Conservation (phyloP, 805 yeast genomes). For the Schwanniomyces vanrijiae region DNA sequence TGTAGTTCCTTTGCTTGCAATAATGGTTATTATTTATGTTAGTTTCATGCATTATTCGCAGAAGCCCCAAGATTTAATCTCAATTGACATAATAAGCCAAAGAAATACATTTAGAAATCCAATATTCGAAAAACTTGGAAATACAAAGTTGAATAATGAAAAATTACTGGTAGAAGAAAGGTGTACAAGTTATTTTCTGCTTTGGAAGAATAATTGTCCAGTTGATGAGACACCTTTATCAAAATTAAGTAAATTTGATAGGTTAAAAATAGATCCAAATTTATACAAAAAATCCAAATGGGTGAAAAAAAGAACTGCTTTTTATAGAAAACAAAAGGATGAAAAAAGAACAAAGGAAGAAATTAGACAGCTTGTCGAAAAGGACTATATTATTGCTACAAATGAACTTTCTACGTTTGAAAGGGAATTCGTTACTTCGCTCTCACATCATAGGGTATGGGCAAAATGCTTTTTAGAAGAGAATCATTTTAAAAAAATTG, state of each 20-base stretch:
- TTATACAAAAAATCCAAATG: constrained; percentile 27
- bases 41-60: neutral
- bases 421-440: constrained; percentile 13
- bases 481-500: neutral
- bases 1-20: neutral
- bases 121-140: constrained; percentile 13
- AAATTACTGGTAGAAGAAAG: constrained; percentile 1
- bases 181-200: constrained; percentile 17
- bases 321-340: constrained; percentile 10
- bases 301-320: constrained; percentile 18
- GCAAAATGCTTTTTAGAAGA: constrained; percentile 23
- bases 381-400: constrained; percentile 7
- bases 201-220: constrained; percentile 6
- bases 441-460: constrained; percentile 23
- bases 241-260: constrained; percentile 3
- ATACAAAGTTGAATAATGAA: neutral
- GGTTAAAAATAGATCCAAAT: constrained; percentile 4
- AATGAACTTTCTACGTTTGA: constrained; percentile 15
- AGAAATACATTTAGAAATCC: constrained; percentile 11
- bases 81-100: neutral
- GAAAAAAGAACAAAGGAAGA: constrained; percentile 12
- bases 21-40: neutral
- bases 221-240: neutral
- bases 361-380: constrained; percentile 11
- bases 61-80: neutral